Conservation (phyloP, 495 filamentous ascomycete species). For the Immersiella caudata region DNA sequence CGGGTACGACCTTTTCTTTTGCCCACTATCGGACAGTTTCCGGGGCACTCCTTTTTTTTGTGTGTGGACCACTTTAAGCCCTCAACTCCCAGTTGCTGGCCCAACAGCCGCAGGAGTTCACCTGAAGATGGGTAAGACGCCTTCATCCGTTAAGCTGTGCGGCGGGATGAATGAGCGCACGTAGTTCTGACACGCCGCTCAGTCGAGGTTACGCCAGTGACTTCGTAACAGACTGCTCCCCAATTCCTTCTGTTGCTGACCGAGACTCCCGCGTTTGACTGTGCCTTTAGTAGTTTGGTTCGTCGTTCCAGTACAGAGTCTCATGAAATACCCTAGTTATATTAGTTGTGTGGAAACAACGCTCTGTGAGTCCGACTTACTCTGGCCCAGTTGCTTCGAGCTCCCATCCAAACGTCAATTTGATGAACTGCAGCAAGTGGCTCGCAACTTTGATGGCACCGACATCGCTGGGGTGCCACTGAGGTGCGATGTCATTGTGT, state of each 20-base stretch:
- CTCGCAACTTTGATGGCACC: constrained; percentile 70
- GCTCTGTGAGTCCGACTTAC: constrained; percentile 31
- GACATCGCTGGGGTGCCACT: constrained; percentile 67
- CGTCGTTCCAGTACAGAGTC: constrained; percentile 64
- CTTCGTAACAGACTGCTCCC: too few species aligned
- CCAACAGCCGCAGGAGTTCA: neutral
- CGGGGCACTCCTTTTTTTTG: neutral
- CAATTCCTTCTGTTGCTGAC: too few species aligned
- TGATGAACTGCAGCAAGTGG: constrained; percentile 62
- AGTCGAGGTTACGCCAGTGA: too few species aligned
- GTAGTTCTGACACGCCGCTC: too few species aligned
- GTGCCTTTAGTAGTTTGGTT: constrained; percentile 46
- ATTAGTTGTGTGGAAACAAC: neutral
- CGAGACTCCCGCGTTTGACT: neutral
- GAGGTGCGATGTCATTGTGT: constrained; percentile 68
- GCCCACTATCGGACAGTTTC: neutral
- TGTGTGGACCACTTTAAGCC: neutral
- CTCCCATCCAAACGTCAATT: constrained; percentile 60
- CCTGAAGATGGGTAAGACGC: too few species aligned
- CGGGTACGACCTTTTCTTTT: constrained; percentile 34
- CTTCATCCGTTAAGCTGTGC: too few species aligned
- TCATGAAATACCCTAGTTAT: constrained; percentile 58
- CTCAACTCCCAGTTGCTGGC: neutral
- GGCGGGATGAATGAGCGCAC: too few species aligned
- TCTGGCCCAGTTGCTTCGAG: constrained; percentile 63